Evolutionary conservation across 1,284 basidiomycete genomes (phyloP).

Genomic region (Grifola frondosa): DNA sequence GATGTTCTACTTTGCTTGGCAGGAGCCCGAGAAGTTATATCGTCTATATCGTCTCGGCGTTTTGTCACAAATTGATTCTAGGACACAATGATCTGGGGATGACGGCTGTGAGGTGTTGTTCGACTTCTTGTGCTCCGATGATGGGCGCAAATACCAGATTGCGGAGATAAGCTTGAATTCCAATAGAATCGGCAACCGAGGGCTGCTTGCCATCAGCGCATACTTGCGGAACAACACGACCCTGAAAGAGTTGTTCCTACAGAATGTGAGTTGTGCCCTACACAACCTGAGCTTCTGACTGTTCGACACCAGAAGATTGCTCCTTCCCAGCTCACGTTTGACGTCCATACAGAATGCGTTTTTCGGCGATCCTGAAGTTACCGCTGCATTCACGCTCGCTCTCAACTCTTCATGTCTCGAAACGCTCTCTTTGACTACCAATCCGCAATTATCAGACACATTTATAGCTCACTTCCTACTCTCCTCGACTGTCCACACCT

Average conservation of each 20-base stretch:
- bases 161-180: slow-evolving; percentile 56
- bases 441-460: slow-evolving; percentile 43
- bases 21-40: slow-evolving; percentile 53
- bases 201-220: slow-evolving; percentile 49
- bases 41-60: slow-evolving; percentile 41
- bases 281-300: too few relatives aligned
- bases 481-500: slow-evolving; percentile 46
- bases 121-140: slow-evolving; percentile 48
- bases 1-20: too few relatives aligned
- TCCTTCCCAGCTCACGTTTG: too few relatives aligned
- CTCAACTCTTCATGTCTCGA: slow-evolving; percentile 50
- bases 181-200: slow-evolving; percentile 54
- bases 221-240: slow-evolving; percentile 50
- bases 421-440: slow-evolving; percentile 45
- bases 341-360: slow-evolving; percentile 52
- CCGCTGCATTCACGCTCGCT: slow-evolving; percentile 41
- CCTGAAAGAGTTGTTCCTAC: slow-evolving; percentile 50
- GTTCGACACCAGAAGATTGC: too few relatives aligned
- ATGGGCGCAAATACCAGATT: slow-evolving; percentile 48
- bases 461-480: slow-evolving; percentile 53
- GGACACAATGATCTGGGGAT: slow-evolving; percentile 59
- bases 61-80: slow-evolving; percentile 51
- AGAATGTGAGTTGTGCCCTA: slow-evolving; percentile 59
- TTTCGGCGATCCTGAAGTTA: slow-evolving; percentile 34
- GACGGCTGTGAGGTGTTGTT: slow-evolving; percentile 59